These are phyloP conservation scores for Aureobasidium sp. DNA, from an alignment of 2,329 filamentous ascomycete genomes.

Conservation along the genomic window DNA sequence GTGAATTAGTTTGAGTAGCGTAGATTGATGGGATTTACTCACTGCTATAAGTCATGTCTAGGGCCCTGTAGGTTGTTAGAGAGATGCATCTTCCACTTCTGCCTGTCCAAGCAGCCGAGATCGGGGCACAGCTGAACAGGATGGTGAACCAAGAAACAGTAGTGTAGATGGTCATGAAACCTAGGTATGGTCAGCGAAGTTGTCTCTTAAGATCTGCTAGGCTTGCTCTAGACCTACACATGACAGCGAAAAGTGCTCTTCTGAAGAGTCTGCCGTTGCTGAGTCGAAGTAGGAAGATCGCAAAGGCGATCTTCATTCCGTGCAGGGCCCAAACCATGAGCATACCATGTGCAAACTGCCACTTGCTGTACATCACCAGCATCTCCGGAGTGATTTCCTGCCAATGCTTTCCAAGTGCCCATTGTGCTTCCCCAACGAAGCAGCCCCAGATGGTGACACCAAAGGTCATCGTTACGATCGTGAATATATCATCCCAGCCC, in stretches of 20 bases:
- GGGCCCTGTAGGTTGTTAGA: slow-evolving; percentile 31
- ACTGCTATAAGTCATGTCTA: slow-evolving; percentile 42
- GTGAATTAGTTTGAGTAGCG: slow-evolving; percentile 10
- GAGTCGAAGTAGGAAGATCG: slow-evolving; percentile 38
- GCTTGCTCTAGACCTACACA: slow-evolving; percentile 30
- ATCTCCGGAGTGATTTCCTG: slow-evolving; percentile 22
- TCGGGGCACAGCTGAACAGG: slow-evolving; percentile 41
- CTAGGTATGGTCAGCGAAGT: slow-evolving; percentile 22
- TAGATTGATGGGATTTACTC: slow-evolving; percentile 15
- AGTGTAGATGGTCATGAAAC: slow-evolving; percentile 36
- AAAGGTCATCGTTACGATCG: slow-evolving; percentile 34
- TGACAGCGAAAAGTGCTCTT: slow-evolving; percentile 34
- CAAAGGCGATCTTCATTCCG: slow-evolving; percentile 42
- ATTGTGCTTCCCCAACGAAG: slow-evolving; percentile 37
- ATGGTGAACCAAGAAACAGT: slow-evolving; percentile 38
- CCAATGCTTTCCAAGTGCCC: slow-evolving; percentile 42
- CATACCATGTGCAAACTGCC: slow-evolving; percentile 40
- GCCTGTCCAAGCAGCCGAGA: slow-evolving; percentile 37
- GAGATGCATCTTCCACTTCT: slow-evolving; percentile 37
- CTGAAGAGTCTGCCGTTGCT: slow-evolving; percentile 33
- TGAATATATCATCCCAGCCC: slow-evolving; percentile 43
- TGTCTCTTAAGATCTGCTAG: not conserved
- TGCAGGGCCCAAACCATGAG: slow-evolving; percentile 39
- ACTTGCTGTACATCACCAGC: slow-evolving; percentile 31
- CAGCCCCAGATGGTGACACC: slow-evolving; percentile 29